These are phyloP conservation scores for Trichoderma afroharzianum DNA, from an alignment of 2,329 filamentous ascomycete genomes.

Conservation along the genomic window DNA sequence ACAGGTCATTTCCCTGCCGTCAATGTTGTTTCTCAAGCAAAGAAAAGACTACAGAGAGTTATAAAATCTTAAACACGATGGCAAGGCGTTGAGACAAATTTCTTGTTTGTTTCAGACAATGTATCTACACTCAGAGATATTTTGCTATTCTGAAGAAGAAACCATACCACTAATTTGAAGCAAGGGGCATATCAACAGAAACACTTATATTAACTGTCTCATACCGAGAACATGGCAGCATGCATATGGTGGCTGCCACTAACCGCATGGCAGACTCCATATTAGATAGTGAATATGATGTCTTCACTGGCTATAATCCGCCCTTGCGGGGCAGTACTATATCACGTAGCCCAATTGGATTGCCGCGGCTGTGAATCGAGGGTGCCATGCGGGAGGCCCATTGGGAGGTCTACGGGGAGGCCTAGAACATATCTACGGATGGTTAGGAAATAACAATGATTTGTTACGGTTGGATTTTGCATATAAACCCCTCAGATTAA, in stretches of 20 bases:
- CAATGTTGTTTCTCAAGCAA: not conserved
- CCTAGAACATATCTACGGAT: not conserved
- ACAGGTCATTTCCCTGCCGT: not conserved
- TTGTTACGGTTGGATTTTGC: not conserved
- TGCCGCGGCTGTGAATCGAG: not conserved
- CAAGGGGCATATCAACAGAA: not conserved
- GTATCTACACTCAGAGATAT: not conserved
- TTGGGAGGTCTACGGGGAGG: not conserved
- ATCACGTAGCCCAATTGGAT: not conserved
- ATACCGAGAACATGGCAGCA: not conserved
- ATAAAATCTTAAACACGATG: not conserved
- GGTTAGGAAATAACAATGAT: not conserved
- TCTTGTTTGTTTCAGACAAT: not conserved
- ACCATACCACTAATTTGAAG: not conserved
- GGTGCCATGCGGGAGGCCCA: not conserved
- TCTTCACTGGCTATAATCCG: not conserved
- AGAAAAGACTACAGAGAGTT: not conserved
- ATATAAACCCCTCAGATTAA: not conserved
- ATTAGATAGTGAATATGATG: not conserved
- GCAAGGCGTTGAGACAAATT: not conserved
- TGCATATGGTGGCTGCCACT: not conserved
- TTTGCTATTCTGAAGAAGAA: not conserved
- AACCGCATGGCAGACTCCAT: not conserved
- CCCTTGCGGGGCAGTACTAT: not conserved
- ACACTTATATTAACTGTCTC: not conserved